Evolutionary conservation across 1,139 yeast species (phyloP).

Genomic region (Blastobotrys malaysiensis): DNA sequence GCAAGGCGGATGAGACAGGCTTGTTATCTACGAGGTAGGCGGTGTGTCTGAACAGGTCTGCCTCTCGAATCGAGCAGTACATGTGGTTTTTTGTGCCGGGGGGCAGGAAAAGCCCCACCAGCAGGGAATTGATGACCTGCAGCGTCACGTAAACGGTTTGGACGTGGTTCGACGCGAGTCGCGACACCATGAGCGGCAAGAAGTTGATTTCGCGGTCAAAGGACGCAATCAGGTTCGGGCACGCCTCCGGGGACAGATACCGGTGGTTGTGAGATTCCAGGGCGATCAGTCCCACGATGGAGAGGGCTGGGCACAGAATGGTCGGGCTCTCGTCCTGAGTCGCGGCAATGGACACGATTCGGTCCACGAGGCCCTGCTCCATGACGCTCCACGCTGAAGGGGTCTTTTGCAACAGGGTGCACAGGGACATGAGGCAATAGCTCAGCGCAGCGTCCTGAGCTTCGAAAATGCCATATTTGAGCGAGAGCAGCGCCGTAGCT

Average conservation of each 20-base stretch:
- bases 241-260: slow-evolving; percentile 10
- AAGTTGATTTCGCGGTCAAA: slow-evolving; percentile 18
- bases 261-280: slow-evolving; percentile 21
- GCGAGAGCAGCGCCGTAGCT: slow-evolving; percentile 27
- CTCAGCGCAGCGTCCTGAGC: slow-evolving; percentile 23
- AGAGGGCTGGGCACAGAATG: slow-evolving; percentile 27
- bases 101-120: slow-evolving; percentile 23
- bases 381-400: slow-evolving; percentile 27
- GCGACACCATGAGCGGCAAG: slow-evolving; percentile 21
- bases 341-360: slow-evolving; percentile 17
- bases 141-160: slow-evolving; percentile 25
- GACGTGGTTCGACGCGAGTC: slow-evolving; percentile 22
- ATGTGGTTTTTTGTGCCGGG: slow-evolving; percentile 18
- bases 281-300: slow-evolving; percentile 24
- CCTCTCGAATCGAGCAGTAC: slow-evolving; percentile 23
- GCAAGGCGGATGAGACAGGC: slow-evolving; percentile 24
- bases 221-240: slow-evolving; percentile 20
- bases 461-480: slow-evolving; percentile 30
- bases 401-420: slow-evolving; percentile 22
- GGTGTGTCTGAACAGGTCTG: slow-evolving; percentile 24
- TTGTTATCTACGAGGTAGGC: slow-evolving; percentile 26
- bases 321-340: slow-evolving; percentile 20
- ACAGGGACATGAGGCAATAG: slow-evolving; percentile 24
- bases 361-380: slow-evolving; percentile 26
- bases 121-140: slow-evolving; percentile 24